Evolutionary conservation across 31 red algal genomes (phyloP), one percentile per base, ranked within the genome.

Genomic region (Porphyra umbilicalis): DNA sequence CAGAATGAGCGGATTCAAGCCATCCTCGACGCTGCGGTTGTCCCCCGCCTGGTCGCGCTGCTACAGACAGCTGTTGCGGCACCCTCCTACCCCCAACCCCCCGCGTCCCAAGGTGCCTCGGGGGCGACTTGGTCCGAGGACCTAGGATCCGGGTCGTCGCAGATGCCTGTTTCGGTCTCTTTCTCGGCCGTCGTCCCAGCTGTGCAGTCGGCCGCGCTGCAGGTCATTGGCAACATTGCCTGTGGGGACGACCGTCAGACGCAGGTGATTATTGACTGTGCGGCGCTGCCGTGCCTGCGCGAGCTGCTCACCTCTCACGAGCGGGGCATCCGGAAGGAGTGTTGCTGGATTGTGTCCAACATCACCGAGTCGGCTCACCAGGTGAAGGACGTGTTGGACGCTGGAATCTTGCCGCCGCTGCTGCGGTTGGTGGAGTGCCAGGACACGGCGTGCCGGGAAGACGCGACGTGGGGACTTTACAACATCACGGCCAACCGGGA

Each of bases 231-330:
- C 15, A 99, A 99, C 77, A 91, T 99, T 29, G 97, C 97, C 6
- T 99, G 97, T 82, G 97, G 97, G 0, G 93, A 99, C 83, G 97
- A 99, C 84, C 90, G 94, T 16, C 97, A 99, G 79, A 99, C 97
- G 13, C 97, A 99, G 68, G 94, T 99, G 10, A 95, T 99, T 18
- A 99, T 99, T 83, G 93, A 99, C 76, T 95, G 97, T 83, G 84
- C 96, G 31, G 93, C 94, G n/a, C 80, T 99, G 57, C 91, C 93
- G 4, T 94, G 93, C 81, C 83, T 99, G 15, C 75, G 91, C 11
- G 87, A 85, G 29, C 85, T 99, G 38, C 75, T 99, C 11, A 90
- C 93, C 11, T 96, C 89, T 13, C 82, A 85, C 8, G 93, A 99
- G 36, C 88, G 91, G 15, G 79, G 91, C 77, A 99, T 99, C 81